These are phyloP conservation scores for Beauveria varroae DNA, from an alignment of 2,329 filamentous ascomycete genomes.

Conservation along the genomic window DNA sequence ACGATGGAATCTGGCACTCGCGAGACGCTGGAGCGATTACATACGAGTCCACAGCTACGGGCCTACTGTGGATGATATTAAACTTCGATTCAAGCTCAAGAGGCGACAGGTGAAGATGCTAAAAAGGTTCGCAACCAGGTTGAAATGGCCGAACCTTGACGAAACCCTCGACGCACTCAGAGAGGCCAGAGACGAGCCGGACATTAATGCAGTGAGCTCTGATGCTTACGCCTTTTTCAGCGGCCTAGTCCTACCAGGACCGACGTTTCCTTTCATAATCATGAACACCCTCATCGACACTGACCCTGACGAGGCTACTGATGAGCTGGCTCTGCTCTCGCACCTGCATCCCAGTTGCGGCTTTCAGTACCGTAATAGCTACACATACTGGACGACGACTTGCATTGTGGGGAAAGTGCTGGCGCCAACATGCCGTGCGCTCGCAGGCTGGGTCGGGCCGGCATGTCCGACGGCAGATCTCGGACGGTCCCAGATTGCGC, in stretches of 20 bases:
- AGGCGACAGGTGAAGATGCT: constrained; percentile 62
- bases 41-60: constrained; percentile 58
- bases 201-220: constrained; percentile 54
- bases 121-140: constrained; percentile 58
- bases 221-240: constrained; percentile 74
- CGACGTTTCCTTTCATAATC: constrained; percentile 63
- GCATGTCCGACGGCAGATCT: constrained; percentile 62
- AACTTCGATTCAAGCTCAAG: constrained; percentile 57
- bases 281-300: constrained; percentile 75
- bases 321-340: constrained; percentile 58
- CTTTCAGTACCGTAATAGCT: constrained; percentile 66
- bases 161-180: constrained; percentile 56
- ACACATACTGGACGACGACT: constrained; percentile 68
- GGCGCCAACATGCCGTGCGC: constrained; percentile 61
- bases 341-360: constrained; percentile 62
- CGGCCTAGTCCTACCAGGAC: constrained; percentile 62
- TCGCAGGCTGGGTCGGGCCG: constrained; percentile 69
- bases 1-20: constrained; percentile 66
- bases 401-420: constrained; percentile 71
- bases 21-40: constrained; percentile 64
- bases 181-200: constrained; percentile 50
- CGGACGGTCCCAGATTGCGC: constrained; percentile 59
- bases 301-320: constrained; percentile 59
- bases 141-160: constrained; percentile 70
- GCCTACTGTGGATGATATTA: constrained; percentile 45